A percentile compares a stretch with the other conserved stretches of the same genome.
Evolutionary conservation across 2,329 filamentous ascomycete genomes (phyloP).

Genomic region (Amauroascus verrucosus): DNA sequence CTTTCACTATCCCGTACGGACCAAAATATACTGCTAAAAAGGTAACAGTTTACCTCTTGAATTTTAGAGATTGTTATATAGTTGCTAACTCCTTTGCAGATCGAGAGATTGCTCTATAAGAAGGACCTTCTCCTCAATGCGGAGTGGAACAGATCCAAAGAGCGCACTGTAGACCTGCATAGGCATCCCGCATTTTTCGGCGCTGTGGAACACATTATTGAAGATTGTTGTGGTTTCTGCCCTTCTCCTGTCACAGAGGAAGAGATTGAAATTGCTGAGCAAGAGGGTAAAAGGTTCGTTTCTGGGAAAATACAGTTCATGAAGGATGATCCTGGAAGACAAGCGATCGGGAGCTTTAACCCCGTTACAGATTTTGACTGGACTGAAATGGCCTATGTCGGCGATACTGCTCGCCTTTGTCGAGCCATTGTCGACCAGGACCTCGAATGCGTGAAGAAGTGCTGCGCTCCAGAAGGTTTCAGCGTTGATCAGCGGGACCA

Average conservation of each 20-base stretch:
- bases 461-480: slow-evolving; percentile 56
- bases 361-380: slow-evolving; percentile 73
- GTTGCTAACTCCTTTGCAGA: slow-evolving; percentile 39
- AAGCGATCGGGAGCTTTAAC: slow-evolving; percentile 63
- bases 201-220: slow-evolving; percentile 59
- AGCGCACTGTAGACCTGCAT: slow-evolving; percentile 67
- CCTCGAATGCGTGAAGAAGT: slow-evolving; percentile 58
- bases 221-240: slow-evolving; percentile 74
- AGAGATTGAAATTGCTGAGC: slow-evolving; percentile 59
- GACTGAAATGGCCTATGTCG: slow-evolving; percentile 82
- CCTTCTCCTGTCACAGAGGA: slow-evolving; percentile 59
- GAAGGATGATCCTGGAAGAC: slow-evolving; percentile 70
- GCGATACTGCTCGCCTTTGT: slow-evolving; percentile 65
- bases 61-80: slow-evolving; percentile 9
- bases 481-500: slow-evolving; percentile 67
- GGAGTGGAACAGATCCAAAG: slow-evolving; percentile 71
- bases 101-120: slow-evolving; percentile 72
- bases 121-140: slow-evolving; percentile 74
- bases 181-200: slow-evolving; percentile 82
- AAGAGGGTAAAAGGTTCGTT: slow-evolving; percentile 66
- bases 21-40: slow-evolving; percentile 29
- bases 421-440: slow-evolving; percentile 71
- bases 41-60: slow-evolving; percentile 18
- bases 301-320: slow-evolving; percentile 64
- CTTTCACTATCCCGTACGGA: slow-evolving; percentile 41